Percentiles rank a stretch among this genome's conserved stretches.
Conservation (phyloP, 805 yeast genomes). For the Ogataea methanolica region DNA sequence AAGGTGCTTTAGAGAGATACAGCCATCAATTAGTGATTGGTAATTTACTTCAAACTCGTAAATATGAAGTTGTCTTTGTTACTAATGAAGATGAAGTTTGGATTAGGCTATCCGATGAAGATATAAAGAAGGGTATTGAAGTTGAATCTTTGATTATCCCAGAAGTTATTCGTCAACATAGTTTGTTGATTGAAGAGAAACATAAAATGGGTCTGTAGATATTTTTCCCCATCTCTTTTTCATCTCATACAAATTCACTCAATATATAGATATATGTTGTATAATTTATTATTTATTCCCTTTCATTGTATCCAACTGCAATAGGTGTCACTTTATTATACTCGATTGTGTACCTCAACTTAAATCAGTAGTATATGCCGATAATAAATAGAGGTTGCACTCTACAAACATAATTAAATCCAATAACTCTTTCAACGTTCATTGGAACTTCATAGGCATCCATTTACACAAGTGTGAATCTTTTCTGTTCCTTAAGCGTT, state of each 20-base stretch:
- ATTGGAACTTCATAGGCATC: too few relatives aligned
- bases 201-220: slow-evolving; percentile 22
- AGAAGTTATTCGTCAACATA: slow-evolving; percentile 60
- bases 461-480: too few relatives aligned
- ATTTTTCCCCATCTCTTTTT: background rate
- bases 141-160: slow-evolving; percentile 84
- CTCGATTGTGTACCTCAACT: too few relatives aligned
- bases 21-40: slow-evolving; percentile 95
- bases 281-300: too few relatives aligned
- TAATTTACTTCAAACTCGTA: slow-evolving; percentile 83
- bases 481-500: too few relatives aligned
- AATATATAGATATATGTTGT: background rate
- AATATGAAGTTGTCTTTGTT: slow-evolving; percentile 83
- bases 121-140: slow-evolving; percentile 40
- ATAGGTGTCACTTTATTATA: too few relatives aligned
- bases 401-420: too few relatives aligned
- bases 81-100: slow-evolving; percentile 43
- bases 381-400: too few relatives aligned
- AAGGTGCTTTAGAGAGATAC: slow-evolving; percentile 75
- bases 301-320: too few relatives aligned
- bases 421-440: too few relatives aligned
- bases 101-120: slow-evolving; percentile 44
- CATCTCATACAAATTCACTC: background rate
- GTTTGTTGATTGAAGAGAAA: slow-evolving; percentile 48
- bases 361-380: too few relatives aligned